Base-by-base conservation (phyloP, 1,284 basidiomycete species). In the Athelia psychrophila region DNA sequence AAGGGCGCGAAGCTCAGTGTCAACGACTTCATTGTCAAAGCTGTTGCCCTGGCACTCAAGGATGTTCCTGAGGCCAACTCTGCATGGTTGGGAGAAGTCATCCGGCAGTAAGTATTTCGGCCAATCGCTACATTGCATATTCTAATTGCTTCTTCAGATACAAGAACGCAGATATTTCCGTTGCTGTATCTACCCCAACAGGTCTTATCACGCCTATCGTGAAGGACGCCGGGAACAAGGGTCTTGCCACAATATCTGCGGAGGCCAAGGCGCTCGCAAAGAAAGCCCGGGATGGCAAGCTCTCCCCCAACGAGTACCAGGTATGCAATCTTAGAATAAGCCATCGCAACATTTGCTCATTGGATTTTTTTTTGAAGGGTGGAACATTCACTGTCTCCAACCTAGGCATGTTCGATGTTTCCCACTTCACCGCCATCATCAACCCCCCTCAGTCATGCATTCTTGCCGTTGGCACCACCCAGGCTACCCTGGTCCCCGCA, bases 331-430 rank as follows among this genome's bases (percentile, higher is more conserved):
- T 8, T 22, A 8, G 8, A 6, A 27, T 27, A 50, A 18, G 27
- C 23, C 20, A n/a, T 16, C 40, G 25, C 27, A 13, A 30, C 27
- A 30, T 30, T n/a, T 38, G 25, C 13, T 38, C 27, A 38, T 49
- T 45, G 35, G 40, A 32, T 23, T 51, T 47, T 38, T 1, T 40
- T 20, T 27, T 44, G 49, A 32, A 94, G 88, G 97, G 97, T 58
- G 97, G 97, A 51, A 91, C 94, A 12, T 99, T 99, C 78, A 99
- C 97, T 51, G 94, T 99, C 69, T 99, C 97, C 60, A 99, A 99
- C 77, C 82, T 99, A 60, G 97, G 97, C 74, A 99, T 99, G 97
- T 97, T 83, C 67, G 96, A 93, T 61, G 83, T 96, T 63, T 84
- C 86, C 53, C 87, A 97, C 74, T 99, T 99, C 73, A 98, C 95